Conservation (phyloP, 805 yeast genomes). For the Candida andamanensis region DNA sequence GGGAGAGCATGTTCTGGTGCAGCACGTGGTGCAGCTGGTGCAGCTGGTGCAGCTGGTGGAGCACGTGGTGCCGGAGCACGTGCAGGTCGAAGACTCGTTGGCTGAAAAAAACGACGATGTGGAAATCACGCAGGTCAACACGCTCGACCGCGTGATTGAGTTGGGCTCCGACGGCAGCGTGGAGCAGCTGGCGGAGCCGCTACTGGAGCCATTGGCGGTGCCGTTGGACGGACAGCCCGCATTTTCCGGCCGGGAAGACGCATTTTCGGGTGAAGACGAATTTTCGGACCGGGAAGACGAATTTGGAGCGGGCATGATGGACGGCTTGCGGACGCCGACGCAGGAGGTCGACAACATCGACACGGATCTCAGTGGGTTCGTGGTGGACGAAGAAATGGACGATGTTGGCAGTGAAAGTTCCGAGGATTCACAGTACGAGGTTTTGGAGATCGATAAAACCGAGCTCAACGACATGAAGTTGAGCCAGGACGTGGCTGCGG, state of each 20-base stretch:
- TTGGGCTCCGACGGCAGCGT: too few relatives aligned
- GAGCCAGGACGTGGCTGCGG: constrained; percentile 31
- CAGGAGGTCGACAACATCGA: constrained; percentile 28
- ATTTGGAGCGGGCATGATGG: constrained; percentile 30
- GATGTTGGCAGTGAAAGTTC: too few relatives aligned
- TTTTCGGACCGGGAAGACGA: constrained; percentile 21
- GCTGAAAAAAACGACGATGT: constrained; percentile 4
- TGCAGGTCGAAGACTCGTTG: constrained; percentile 1
- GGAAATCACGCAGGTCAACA: constrained; percentile 8
- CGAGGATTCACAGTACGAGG: constrained; percentile 2
- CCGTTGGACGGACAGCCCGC: too few relatives aligned
- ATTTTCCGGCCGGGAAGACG: too few relatives aligned
- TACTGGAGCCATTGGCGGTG: too few relatives aligned
- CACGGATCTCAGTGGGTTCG: constrained; percentile 22
- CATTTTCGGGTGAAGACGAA: constrained; percentile 2
- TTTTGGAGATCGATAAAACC: constrained; percentile 9
- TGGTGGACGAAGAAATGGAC: constrained; percentile 10
- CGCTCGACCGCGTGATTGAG: too few relatives aligned
- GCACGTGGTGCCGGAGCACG: background rate
- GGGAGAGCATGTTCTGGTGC: too few relatives aligned
- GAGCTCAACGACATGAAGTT: constrained; percentile 24
- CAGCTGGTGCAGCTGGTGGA: background rate
- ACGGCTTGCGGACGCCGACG: constrained; percentile 29
- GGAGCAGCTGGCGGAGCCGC: too few relatives aligned
- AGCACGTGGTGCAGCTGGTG: too few relatives aligned